phyloP scores from a whole-genome alignment of 257 asterid species.

The Sherardia arvensis region DNA sequence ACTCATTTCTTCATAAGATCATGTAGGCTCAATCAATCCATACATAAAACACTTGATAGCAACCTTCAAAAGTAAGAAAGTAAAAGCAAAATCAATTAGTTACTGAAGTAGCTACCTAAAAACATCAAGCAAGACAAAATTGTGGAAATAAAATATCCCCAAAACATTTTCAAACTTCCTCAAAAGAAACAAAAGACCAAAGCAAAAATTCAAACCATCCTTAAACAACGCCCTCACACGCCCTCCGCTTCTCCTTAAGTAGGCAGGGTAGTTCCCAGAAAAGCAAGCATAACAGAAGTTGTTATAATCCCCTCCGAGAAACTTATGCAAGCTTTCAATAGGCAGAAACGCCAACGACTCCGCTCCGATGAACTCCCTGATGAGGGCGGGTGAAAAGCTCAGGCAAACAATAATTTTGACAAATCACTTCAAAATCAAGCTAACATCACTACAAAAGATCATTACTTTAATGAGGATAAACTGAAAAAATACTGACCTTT shows the following conservation, averaged over 20 bases:
- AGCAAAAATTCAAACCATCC: conserved; percentile 40
- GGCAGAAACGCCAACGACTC: conserved; percentile 75
- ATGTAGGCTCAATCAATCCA: no score
- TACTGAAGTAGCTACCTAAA: not conserved
- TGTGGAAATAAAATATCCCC: not conserved
- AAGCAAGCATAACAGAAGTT: conserved; percentile 75
- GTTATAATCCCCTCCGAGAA: conserved; percentile 35
- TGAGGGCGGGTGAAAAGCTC: no score
- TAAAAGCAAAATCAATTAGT: no score
- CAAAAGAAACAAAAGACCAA: not conserved
- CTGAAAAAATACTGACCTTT: no score
- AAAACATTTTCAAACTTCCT: not conserved
- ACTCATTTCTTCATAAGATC: no score
- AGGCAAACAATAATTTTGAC: no score
- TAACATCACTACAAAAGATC: no score
- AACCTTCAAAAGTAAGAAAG: no score
- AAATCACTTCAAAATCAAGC: no score
- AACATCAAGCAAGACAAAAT: not conserved
- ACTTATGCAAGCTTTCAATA: conserved; percentile 38
- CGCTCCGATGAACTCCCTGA: conserved; percentile 66
- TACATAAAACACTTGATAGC: no score
- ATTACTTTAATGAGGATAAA: no score
- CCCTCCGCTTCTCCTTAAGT: conserved; percentile 66
- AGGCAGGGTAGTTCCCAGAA: conserved; percentile 64
- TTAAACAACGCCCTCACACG: conserved; percentile 69